Conservation (phyloP, 2,329 filamentous ascomycete species). For the Cytospora piceae region DNA sequence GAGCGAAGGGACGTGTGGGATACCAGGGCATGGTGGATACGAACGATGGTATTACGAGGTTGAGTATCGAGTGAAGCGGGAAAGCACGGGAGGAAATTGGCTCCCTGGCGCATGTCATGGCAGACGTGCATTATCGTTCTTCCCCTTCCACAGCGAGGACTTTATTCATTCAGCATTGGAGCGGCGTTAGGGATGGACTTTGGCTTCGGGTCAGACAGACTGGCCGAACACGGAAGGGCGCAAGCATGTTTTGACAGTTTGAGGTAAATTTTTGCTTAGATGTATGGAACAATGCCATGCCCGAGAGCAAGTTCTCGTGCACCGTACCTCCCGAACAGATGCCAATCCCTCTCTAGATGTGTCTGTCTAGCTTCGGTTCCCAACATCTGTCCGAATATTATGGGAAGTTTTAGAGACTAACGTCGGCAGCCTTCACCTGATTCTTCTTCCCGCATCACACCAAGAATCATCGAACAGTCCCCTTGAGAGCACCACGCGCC, state of each 20-base stretch:
- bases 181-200: slow-evolving; percentile 7
- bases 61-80: slow-evolving; percentile 80
- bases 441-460: neutral
- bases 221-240: neutral
- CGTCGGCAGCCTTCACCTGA: neutral
- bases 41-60: slow-evolving; percentile 93
- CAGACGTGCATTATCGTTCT: neutral
- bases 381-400: neutral
- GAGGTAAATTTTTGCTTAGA: slow-evolving; percentile 7
- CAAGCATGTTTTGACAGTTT: neutral
- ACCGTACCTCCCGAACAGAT: neutral
- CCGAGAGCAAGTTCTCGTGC: neutral
- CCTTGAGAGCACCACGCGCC: neutral
- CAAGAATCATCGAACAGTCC: neutral
- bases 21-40: slow-evolving; percentile 94
- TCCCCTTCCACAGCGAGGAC: neutral
- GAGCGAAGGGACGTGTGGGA: slow-evolving; percentile 68
- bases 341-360: neutral
- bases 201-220: neutral
- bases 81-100: neutral
- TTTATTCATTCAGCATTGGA: slow-evolving; percentile 13
- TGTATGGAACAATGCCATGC: slow-evolving; percentile 8
- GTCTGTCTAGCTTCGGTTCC: neutral
- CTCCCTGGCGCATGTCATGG: neutral
- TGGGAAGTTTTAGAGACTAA: neutral